Evolutionary conservation across 306 rosid genomes (phyloP), one percentile per base, ranked within the genome.

Genomic region (Ormosia semicastrata): DNA sequence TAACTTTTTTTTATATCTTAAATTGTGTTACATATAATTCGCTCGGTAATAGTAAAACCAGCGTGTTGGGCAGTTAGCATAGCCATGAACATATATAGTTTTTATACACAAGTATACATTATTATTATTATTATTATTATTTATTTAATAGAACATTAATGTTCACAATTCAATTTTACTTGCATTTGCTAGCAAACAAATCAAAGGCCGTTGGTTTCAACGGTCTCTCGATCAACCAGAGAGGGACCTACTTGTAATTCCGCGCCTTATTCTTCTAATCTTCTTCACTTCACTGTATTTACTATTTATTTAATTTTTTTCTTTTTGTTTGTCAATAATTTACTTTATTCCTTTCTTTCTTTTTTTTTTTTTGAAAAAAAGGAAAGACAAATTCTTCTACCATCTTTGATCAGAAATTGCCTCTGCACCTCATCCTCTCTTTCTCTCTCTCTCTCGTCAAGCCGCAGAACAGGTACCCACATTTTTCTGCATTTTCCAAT

Each of bases 401-500:
- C 71, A 32, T 70, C 47, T 73, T 44, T 75, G 67, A 82, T 84
- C 79, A 56, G 47, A 63, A 71, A 41, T 63, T 56, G 80, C 64
- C 68, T 75, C 81, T 67, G 47, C 50, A 57, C 53, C 81, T 57
- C 81, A 78, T 58, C 78, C 59, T 83, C 50, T 75, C 58, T 57
- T 78, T 75, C 63, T 34, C 81, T 74, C 66, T 33, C 76, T 82
- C 82, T 39, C 77, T 82, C 85, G 37, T 70, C 86, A 84, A 84
- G 83, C 86, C 82, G 81, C 85, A 78, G 81, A 86, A 72, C 83
- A 85, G 93, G 92, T 89, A 82, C 29, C 36, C 40, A 14, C 36
- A 13, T 75, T 74, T 77, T 66, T 4, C 41, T 72, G 37, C 57
- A 53, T 75, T 65, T 71, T 65, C 70, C 77, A 56, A 32, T 59